Conservation (phyloP, 352 stramenopile species). For the Phytophthora cactorum region DNA sequence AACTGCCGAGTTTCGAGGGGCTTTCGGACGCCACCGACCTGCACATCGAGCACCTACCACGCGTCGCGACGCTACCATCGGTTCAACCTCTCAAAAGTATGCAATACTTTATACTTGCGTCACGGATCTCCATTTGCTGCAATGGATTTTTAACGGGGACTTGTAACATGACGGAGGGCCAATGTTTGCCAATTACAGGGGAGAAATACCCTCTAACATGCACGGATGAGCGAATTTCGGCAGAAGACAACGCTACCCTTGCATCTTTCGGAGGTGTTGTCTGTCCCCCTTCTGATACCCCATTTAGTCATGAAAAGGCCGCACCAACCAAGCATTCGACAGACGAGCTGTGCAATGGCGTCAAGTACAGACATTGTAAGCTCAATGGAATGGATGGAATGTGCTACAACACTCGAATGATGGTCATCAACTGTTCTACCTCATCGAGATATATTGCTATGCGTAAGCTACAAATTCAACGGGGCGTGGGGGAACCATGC, state of each 20-base stretch:
- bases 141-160: constrained; percentile 36
- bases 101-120: constrained; percentile 4
- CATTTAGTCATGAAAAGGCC: background rate
- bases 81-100: background rate
- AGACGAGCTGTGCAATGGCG: background rate
- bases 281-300: background rate
- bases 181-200: constrained; percentile 29
- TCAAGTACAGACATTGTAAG: background rate
- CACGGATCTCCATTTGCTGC: constrained; percentile 34
- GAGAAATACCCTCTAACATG: constrained; percentile 32
- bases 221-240: constrained; percentile 21
- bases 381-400: background rate
- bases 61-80: constrained; percentile 19
- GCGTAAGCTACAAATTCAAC: background rate
- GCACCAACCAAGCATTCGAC: background rate
- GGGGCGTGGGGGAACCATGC: background rate
- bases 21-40: constrained; percentile 19
- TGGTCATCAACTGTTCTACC: background rate
- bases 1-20: constrained; percentile 37
- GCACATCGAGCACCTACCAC: constrained; percentile 2
- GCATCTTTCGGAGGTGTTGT: background rate
- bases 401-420: background rate
- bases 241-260: constrained; percentile 10
- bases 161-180: constrained; percentile 31
- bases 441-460: background rate